phyloP scores from a whole-genome alignment of 2,329 filamentous ascomycete species.

The Phaeosphaeria sp. region DNA sequence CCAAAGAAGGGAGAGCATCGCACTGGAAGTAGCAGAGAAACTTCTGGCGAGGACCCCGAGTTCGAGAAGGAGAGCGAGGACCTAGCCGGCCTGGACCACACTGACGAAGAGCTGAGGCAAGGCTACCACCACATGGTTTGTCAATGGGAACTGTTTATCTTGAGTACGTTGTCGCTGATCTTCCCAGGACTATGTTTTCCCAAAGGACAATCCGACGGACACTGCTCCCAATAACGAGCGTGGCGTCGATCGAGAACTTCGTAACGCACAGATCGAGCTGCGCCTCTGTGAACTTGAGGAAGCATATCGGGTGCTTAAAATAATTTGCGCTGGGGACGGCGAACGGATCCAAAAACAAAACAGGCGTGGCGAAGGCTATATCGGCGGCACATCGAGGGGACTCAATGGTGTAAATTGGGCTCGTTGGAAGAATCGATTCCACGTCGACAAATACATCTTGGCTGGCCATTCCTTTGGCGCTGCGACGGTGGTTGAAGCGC shows the following conservation, averaged over 20 bases:
- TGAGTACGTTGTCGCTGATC: slow-evolving; percentile 13
- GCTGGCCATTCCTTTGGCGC: slow-evolving; percentile 73
- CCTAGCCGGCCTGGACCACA: slow-evolving; percentile 45
- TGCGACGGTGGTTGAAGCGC: slow-evolving; percentile 67
- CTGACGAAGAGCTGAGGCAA: slow-evolving; percentile 45
- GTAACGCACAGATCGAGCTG: slow-evolving; percentile 67
- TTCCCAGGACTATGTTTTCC: slow-evolving; percentile 65
- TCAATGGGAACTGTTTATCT: neutral
- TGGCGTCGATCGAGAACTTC: slow-evolving; percentile 66
- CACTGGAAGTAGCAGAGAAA: slow-evolving; percentile 12
- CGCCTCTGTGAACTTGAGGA: slow-evolving; percentile 70
- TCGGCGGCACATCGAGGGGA: slow-evolving; percentile 65
- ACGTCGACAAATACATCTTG: slow-evolving; percentile 64
- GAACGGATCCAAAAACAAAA: slow-evolving; percentile 60
- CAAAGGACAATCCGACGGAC: slow-evolving; percentile 58
- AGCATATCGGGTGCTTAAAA: slow-evolving; percentile 62
- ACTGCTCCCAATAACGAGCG: slow-evolving; percentile 61
- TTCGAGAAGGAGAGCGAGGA: slow-evolving; percentile 30
- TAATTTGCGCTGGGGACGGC: slow-evolving; percentile 63
- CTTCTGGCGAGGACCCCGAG: slow-evolving; percentile 11
- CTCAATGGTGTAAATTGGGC: slow-evolving; percentile 64
- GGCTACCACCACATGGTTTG: slow-evolving; percentile 57
- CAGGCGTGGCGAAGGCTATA: slow-evolving; percentile 62
- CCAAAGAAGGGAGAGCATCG: slow-evolving; percentile 20
- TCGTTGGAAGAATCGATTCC: slow-evolving; percentile 63